These are phyloP conservation scores for Lentinus polychrous DNA, from an alignment of 1,284 basidiomycete species.

Conservation along the genomic window DNA sequence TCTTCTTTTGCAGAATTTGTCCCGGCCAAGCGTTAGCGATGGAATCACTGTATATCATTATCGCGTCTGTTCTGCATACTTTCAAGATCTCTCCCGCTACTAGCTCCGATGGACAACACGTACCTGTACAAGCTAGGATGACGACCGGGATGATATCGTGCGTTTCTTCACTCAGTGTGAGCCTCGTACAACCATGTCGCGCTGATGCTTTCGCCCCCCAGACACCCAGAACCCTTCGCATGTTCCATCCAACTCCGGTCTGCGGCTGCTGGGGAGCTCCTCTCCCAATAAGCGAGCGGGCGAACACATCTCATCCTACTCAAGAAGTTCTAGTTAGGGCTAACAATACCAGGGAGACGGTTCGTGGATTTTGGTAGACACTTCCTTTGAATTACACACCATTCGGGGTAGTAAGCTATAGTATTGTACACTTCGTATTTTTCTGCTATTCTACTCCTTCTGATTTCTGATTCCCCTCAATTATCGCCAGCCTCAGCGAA, in stretches of 20 bases:
- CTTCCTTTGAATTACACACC: not conserved
- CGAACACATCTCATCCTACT: too few relatives aligned
- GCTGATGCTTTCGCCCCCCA: too few relatives aligned
- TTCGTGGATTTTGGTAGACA: too few relatives aligned
- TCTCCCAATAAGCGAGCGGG: too few relatives aligned
- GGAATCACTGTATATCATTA: not conserved
- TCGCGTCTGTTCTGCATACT: not conserved
- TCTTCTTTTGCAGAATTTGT: slow-evolving; percentile 3
- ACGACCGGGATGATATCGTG: not conserved
- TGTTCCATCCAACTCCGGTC: too few relatives aligned
- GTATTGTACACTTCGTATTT: not conserved
- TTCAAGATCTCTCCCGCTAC: not conserved
- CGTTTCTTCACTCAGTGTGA: too few relatives aligned
- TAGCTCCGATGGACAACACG: not conserved
- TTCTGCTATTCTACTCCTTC: not conserved
- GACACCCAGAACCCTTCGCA: too few relatives aligned
- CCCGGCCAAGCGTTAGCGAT: not conserved
- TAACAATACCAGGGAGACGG: too few relatives aligned
- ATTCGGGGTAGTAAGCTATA: too few relatives aligned
- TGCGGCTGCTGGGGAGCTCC: too few relatives aligned
- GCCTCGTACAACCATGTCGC: too few relatives aligned
- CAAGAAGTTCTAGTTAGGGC: too few relatives aligned
- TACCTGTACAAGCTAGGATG: not conserved
- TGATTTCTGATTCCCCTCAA: not conserved
- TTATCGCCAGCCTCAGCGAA: slow-evolving; percentile 13